These are phyloP conservation scores for Wallacemonas sp. DNA, from an alignment of 208 protist genomes.

Conservation along the genomic window DNA sequence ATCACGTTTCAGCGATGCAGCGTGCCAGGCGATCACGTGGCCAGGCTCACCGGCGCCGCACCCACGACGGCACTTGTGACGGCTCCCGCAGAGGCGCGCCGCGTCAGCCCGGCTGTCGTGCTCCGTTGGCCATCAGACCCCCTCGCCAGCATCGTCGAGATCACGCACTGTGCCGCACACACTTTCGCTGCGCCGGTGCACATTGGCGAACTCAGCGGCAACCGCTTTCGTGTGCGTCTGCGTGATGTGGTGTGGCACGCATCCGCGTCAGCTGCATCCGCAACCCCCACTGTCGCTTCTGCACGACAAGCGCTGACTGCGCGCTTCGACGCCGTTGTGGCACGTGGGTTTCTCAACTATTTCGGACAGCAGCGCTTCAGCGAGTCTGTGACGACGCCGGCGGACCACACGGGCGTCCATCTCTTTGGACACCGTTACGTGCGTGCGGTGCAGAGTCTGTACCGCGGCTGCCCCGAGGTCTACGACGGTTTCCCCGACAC, in stretches of 20 bases:
- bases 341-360: slow-evolving; percentile 93
- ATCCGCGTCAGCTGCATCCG: too few relatives aligned
- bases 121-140: slow-evolving; percentile 45
- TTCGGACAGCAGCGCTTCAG: slow-evolving; percentile 96
- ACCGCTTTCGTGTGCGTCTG: slow-evolving; percentile 73
- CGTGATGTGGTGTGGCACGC: slow-evolving; percentile 30
- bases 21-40: slow-evolving; percentile 26
- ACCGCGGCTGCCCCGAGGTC: slow-evolving; percentile 34
- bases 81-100: background rate
- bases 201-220: slow-evolving; percentile 52
- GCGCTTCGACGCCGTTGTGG: slow-evolving; percentile 34
- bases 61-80: background rate
- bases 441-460: slow-evolving; percentile 58
- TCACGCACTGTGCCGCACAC: slow-evolving; percentile 16
- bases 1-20: slow-evolving; percentile 88
- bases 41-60: background rate
- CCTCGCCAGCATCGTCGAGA: slow-evolving; percentile 30
- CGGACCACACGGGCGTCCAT: slow-evolving; percentile 77
- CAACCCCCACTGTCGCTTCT: background rate
- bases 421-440: slow-evolving; percentile 59
- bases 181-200: slow-evolving; percentile 25
- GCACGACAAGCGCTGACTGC: slow-evolving; percentile 17
- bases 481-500: slow-evolving; percentile 62
- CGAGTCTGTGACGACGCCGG: slow-evolving; percentile 33
- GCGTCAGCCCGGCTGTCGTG: slow-evolving; percentile 4